Conservation (phyloP, 805 yeast genomes). For the Candida hungchunana region DNA sequence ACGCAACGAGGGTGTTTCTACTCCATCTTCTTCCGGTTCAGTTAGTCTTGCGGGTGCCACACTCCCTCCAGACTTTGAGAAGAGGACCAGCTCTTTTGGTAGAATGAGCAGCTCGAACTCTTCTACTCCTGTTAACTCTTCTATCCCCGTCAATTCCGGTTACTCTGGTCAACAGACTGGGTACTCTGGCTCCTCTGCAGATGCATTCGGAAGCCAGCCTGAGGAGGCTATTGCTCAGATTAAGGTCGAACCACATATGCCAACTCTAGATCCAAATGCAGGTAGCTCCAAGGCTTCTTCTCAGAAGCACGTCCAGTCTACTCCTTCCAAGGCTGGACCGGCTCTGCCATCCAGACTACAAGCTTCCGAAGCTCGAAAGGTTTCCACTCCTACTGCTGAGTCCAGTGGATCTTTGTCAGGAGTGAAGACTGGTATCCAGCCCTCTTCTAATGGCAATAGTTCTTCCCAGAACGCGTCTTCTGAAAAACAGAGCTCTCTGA, state of each 20-base stretch:
- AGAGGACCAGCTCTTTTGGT: constrained; percentile 8
- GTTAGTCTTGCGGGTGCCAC: constrained; percentile 21
- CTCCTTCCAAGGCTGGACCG: constrained; percentile 3
- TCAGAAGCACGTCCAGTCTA: too few species aligned
- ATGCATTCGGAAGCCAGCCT: constrained; percentile 11
- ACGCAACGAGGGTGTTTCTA: constrained; percentile 4
- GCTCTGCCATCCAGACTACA: too few species aligned
- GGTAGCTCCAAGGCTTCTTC: too few species aligned
- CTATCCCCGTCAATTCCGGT: too few species aligned
- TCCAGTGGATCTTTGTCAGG: too few species aligned
- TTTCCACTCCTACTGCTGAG: too few species aligned
- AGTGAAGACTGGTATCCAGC: too few species aligned
- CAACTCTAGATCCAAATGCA: constrained; percentile 10
- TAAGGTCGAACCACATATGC: too few species aligned
- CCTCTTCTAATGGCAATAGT: too few species aligned
- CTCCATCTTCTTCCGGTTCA: constrained; percentile 13
- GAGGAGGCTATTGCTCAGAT: background rate
- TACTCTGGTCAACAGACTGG: constrained; percentile 11
- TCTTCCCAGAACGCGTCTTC: too few species aligned
- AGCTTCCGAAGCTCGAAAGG: too few species aligned
- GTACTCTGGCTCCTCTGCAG: constrained; percentile 8
- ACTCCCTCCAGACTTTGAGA: constrained; percentile 26
- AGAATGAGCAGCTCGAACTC: background rate
- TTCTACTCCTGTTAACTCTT: background rate
- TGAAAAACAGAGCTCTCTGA: background rate